phyloP scores from a whole-genome alignment of 2,329 filamentous ascomycete species.

The Diaporthe longicolla region DNA sequence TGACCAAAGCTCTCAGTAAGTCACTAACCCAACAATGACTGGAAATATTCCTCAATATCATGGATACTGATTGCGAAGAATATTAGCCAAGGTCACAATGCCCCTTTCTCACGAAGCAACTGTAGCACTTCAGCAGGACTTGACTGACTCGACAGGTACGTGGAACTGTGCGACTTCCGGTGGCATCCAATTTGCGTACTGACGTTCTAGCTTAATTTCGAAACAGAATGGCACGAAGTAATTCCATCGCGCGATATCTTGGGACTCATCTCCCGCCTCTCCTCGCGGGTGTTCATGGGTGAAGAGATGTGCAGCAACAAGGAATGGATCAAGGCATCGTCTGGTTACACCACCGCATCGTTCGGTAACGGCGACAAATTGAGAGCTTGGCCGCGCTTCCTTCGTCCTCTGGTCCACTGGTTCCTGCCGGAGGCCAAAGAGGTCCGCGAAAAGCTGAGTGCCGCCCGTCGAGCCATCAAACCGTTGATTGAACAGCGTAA shows the following conservation, averaged over 20 bases:
- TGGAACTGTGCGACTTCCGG: not conserved
- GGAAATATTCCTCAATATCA: not conserved
- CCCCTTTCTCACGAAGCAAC: constrained; percentile 32
- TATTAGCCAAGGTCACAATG: constrained; percentile 20
- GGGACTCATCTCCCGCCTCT: constrained; percentile 49
- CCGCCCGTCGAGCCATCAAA: not conserved
- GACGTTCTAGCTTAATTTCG: not conserved
- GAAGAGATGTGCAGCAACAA: constrained; percentile 48
- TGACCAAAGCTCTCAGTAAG: constrained; percentile 35
- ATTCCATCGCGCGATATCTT: constrained; percentile 51
- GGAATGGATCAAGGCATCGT: constrained; percentile 48
- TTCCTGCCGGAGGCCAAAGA: constrained; percentile 4
- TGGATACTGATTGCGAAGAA: not conserved
- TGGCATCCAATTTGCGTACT: not conserved
- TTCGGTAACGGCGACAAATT: not conserved
- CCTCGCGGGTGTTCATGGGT: constrained; percentile 50
- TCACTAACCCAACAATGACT: not conserved
- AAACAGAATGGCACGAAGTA: constrained; percentile 50
- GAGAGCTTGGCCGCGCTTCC: not conserved
- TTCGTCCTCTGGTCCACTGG: constrained; percentile 21
- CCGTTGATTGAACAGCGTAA: constrained; percentile 12
- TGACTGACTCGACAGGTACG: constrained; percentile 23
- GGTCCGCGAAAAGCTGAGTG: not conserved
- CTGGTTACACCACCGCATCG: not conserved
- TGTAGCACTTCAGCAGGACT: not conserved